Base-by-base conservation (phyloP, 129 eudicot species). In the Logfia minima region DNA sequence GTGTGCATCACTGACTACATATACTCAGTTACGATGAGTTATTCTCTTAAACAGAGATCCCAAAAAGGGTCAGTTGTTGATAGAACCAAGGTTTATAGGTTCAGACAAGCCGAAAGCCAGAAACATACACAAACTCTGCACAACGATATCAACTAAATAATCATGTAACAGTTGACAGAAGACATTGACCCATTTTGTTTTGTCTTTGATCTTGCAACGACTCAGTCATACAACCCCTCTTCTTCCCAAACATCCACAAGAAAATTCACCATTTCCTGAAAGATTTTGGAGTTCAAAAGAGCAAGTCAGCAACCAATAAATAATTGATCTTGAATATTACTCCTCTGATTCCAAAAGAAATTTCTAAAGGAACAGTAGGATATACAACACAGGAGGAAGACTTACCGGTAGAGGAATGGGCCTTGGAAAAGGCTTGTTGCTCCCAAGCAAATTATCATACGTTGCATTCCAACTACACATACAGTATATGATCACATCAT, bases 261-360 rank as follows among this genome's bases (percentile, higher is more conserved):
- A 78, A 92, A 92, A 79, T 83, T 84, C 72, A 89, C 96, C 98
- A 92, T 89, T 90, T 92, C 98, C 98, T 92, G 96, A 62, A 35
- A 75, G 7, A 26, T 79, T 45, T 52, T 19, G 55, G 29, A 22
- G 37, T 67, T 10, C 1, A 29, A 31, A 31, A 19, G 23, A 32
- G 43, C 17, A 10, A 22, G 0, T 19, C 39, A 21, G 26, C 34
- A 68, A 77, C 41, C 59, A 70, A 32, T 56, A n/a, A 28, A 62
- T 26, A 53, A 52, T 53, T 24, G 35, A 14, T 43, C 32, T 70
- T 13, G 56, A 3, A 29, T 41, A 39, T 63, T 16, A 23, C 24
- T 75, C 8, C 29, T 21, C 21, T n/a, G 11, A 4, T 9, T 18
- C 31, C 28, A 72, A n/a, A 67, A 4, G 55, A 14, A 11, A 11